A percentile compares a stretch with the other conserved stretches of the same genome.
Evolutionary conservation across 176 grass and related monocot species (phyloP).

Genomic region (Cenchrus americanus): DNA sequence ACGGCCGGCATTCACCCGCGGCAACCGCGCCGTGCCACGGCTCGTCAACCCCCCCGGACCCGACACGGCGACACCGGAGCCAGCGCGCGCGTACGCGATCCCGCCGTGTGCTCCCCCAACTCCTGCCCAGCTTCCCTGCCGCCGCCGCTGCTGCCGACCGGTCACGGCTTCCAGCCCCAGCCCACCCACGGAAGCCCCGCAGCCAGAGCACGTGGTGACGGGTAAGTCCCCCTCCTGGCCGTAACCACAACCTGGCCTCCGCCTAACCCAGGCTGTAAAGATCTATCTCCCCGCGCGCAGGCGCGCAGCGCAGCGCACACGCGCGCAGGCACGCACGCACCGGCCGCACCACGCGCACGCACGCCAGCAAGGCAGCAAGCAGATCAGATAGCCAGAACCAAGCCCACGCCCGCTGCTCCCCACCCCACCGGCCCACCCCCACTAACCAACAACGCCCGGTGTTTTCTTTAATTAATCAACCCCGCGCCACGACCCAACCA

Average conservation of each 20-base stretch:
- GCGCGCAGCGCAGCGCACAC: background rate
- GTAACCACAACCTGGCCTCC: constrained; percentile 10
- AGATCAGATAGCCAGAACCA: background rate
- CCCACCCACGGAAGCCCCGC: background rate
- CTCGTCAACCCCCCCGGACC: background rate
- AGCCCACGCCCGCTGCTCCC: background rate
- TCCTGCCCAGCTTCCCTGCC: background rate
- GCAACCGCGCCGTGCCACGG: background rate
- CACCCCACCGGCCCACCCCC: constrained; percentile 34
- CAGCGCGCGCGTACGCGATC: background rate
- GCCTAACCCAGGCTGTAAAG: constrained; percentile 38
- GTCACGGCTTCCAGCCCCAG: background rate
- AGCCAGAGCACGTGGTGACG: background rate
- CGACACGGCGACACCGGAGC: too few species aligned
- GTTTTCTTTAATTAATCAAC: constrained; percentile 25
- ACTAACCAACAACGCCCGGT: constrained; percentile 30
- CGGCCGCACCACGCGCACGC: too few species aligned
- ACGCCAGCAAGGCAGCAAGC: too few species aligned
- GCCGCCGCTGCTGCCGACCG: background rate
- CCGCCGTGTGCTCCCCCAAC: background rate
- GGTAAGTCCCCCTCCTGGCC: constrained; percentile 1
- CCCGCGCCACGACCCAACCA: constrained; percentile 42
- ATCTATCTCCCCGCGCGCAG: constrained; percentile 20
- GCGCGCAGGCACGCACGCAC: background rate
- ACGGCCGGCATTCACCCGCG: constrained; percentile 10